Base-by-base conservation (phyloP, 371 early-diverging fungal genomes). In the Apophysomyces trapeziformis region DNA sequence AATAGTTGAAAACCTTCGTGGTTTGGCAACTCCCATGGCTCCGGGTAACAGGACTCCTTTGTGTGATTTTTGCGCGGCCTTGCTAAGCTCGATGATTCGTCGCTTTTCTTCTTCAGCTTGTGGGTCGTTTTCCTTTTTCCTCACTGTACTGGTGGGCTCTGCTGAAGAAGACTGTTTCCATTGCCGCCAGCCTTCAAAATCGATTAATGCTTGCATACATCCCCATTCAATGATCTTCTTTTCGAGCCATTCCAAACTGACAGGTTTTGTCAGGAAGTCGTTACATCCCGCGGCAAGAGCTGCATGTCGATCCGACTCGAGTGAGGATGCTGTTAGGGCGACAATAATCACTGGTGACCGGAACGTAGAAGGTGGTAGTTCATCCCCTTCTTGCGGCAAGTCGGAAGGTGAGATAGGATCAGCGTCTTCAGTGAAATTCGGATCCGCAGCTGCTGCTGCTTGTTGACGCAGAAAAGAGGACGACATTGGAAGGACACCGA, bases 161-260 rank as follows among this genome's bases (percentile, higher is more conserved):
- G 72, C 66, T 4, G 72, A 50, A 1, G 54, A 50, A 21, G 54
- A 63, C 44, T 70, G 73, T 68, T 86, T 86, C 93, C 93, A 91
- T 58, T 82, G 86, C 56, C 86, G 79, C 91, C 92, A 93, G 13
- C 91, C 90, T 57, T 92, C 91, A 68, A 92, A 89, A 75, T 95
- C 94, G 62, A 95, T 94, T 56, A 95, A 73, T 0, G 94, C 93
- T 71, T 95, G 95, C 92, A 95, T 95, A 61, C 92, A 90, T 6
- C 94, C 95, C 95, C 95, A 95, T 71, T 95, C 95, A 58, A 90
- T 85, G 60, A 94, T 92, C 79, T 94, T 94, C 66, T 89, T 85
- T 68, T 90, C 91, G 7, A 95, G 73, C 95, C 95, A 95, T 38
- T 86, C 84, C 16, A 93, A 73, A 64, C 89, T 90, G 13, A 94